A percentile compares a stretch with the other conserved stretches of the same genome.
These are phyloP conservation scores for Ogataea philodendri DNA, from an alignment of 805 yeast species.

Conservation along the genomic window DNA sequence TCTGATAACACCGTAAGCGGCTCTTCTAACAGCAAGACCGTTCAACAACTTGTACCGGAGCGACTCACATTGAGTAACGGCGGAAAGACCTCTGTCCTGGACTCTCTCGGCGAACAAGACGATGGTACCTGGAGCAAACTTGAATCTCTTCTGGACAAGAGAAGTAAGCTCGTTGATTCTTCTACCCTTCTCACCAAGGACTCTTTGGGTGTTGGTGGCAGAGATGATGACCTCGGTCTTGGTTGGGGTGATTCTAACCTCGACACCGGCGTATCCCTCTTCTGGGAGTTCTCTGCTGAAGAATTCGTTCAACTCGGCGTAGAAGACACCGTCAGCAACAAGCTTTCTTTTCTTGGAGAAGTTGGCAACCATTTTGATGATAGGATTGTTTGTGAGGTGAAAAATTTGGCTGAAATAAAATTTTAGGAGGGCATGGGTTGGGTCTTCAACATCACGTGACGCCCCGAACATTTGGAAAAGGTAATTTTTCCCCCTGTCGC, in stretches of 20 bases:
- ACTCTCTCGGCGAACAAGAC: constrained; percentile 98
- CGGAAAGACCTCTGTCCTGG: constrained; percentile 98
- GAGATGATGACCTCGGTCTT: constrained; percentile 98
- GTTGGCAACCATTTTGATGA: constrained; percentile 38
- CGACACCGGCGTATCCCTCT: constrained; percentile 99
- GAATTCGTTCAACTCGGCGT: constrained; percentile 99
- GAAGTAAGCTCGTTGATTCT: constrained; percentile 98
- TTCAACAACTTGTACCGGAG: constrained; percentile 95
- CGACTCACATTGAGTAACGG: constrained; percentile 99
- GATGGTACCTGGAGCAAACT: constrained; percentile 88
- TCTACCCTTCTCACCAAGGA: constrained; percentile 99
- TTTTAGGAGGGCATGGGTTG: constrained; percentile 2
- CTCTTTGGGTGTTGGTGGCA: constrained; percentile 98
- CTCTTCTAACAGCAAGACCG: constrained; percentile 99
- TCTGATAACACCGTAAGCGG: constrained; percentile 99
- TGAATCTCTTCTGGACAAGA: constrained; percentile 98
- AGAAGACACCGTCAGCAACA: constrained; percentile 99
- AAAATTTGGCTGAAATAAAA: constrained; percentile 6
- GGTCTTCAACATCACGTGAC: constrained; percentile 10
- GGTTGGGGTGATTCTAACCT: constrained; percentile 97
- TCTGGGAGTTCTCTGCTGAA: constrained; percentile 99
- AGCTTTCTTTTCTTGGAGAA: constrained; percentile 98
- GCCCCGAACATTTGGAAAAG: neutral
- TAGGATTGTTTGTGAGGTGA: constrained; percentile 6
- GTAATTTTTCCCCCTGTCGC: too few species aligned